Evolutionary conservation across 2,329 filamentous ascomycete genomes (phyloP).

Genomic region (Iodosphaeria phyllophila): DNA sequence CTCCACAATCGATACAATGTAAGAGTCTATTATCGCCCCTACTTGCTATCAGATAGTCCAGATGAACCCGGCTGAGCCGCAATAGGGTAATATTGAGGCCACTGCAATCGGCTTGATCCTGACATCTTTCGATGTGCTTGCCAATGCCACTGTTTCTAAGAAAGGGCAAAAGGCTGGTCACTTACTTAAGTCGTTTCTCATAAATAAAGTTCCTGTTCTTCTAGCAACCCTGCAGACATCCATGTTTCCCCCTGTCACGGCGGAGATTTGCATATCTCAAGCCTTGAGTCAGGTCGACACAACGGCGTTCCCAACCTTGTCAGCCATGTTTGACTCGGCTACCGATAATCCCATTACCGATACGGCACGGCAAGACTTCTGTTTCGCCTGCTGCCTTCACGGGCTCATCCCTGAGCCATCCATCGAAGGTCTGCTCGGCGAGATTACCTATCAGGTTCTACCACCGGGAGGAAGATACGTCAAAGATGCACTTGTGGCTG

Average conservation of each 20-base stretch:
- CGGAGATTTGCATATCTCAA: slow-evolving; percentile 51
- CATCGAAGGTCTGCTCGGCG: slow-evolving; percentile 64
- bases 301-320: slow-evolving; percentile 46
- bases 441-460: slow-evolving; percentile 64
- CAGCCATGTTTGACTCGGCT: slow-evolving; percentile 40
- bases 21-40: slow-evolving; percentile 6
- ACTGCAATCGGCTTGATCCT: slow-evolving; percentile 70
- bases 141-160: slow-evolving; percentile 61
- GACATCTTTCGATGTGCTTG: slow-evolving; percentile 75
- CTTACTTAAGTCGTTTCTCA: slow-evolving; percentile 69
- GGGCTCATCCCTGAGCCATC: slow-evolving; percentile 62
- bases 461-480: slow-evolving; percentile 56
- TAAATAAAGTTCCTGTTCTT: slow-evolving; percentile 43
- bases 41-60: background rate
- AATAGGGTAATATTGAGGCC: slow-evolving; percentile 54
- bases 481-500: slow-evolving; percentile 60
- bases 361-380: slow-evolving; percentile 51
- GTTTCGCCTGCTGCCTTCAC: slow-evolving; percentile 80
- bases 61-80: slow-evolving; percentile 8
- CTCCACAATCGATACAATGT: slow-evolving; percentile 73
- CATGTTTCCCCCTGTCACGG: slow-evolving; percentile 56
- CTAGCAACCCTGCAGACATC: slow-evolving; percentile 37
- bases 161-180: slow-evolving; percentile 42
- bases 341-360: slow-evolving; percentile 37
- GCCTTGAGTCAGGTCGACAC: slow-evolving; percentile 68